Base-by-base conservation (phyloP, 768 basidiomycete genomes). In the Rhizopogon salebrosus region DNA sequence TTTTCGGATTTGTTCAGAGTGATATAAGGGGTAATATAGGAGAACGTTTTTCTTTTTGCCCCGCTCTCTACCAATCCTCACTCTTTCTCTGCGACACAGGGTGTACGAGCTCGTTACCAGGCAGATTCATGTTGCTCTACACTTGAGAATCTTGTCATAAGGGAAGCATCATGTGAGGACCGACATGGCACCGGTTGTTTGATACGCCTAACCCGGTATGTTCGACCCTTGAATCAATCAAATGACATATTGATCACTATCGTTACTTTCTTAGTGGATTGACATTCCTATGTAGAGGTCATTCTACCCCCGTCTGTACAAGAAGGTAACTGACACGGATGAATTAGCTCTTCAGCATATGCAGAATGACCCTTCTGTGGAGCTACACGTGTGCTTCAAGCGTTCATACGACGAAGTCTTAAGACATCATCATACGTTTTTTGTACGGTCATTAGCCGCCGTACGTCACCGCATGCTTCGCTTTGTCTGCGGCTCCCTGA, bases 1-100 rank as follows among this genome's bases (percentile, higher is more conserved):
- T 89, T 37, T 89, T 90, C 68, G 80, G 77, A 40, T 90, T 89
- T 62, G 80, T 89, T 6, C 87, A 89, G 65, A 70, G 75, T 34
- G 87, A 90, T 66, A 74, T 90, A 57, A 74, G 78, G 64, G 78
- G 70, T 57, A 89, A 90, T 64, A 82, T 90, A 36, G 66, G 70
- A 54, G 87, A 84, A 59, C 45, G 79, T 71, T 57, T 50, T 34
- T 57, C 52, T 53, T 11, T 22, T 3, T 43, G 40, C 23, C 48
- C 53, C 49, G 51, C 51, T 58, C 46, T 53, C 39, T 53, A 36
- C 51, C 11, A 51, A 43, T 16, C 49, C 51, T 53, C 23, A 26
- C 38, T 9, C 54, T 41, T 38, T 10, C 40, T 58, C 23, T 51
- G 26, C 39, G 14, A 49, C 52, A 50, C 65, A 89, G 87, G 86